phyloP scores from a whole-genome alignment of 768 basidiomycete species.

The Megacollybia marginata region DNA sequence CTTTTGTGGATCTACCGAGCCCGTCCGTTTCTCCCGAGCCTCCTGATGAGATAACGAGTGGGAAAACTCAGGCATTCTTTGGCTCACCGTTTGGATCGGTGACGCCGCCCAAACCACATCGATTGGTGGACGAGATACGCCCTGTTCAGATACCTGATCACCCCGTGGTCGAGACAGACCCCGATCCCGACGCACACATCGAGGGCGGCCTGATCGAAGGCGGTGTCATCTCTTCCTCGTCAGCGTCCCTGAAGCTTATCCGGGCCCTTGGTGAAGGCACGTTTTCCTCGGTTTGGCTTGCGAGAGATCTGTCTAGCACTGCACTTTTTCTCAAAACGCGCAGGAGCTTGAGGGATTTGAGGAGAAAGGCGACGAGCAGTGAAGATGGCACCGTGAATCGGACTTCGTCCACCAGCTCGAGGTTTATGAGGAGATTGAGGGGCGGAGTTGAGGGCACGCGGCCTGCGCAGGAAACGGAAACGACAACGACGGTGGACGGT shows the following conservation, averaged over 20 bases:
- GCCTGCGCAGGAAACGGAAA: constrained; percentile 1
- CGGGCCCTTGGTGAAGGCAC: constrained; percentile 61
- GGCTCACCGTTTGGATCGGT: too few species aligned
- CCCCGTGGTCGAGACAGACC: too few species aligned
- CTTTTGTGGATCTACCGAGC: too few species aligned
- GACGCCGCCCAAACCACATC: too few species aligned
- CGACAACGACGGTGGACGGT: background rate
- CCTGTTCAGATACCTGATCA: too few species aligned
- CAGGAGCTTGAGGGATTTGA: constrained; percentile 33
- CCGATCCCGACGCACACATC: too few species aligned
- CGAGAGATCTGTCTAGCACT: constrained; percentile 41
- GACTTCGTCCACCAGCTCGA: constrained; percentile 3
- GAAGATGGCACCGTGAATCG: background rate
- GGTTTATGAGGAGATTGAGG: constrained; percentile 7
- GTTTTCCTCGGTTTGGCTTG: constrained; percentile 74
- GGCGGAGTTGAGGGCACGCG: constrained; percentile 8
- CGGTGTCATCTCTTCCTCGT: constrained; percentile 2
- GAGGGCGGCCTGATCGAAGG: too few species aligned
- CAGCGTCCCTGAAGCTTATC: constrained; percentile 39
- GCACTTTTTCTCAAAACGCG: constrained; percentile 36
- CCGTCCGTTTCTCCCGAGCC: too few species aligned
- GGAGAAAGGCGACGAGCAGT: constrained; percentile 10
- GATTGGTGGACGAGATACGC: too few species aligned
- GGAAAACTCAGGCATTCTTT: too few species aligned
- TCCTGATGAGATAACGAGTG: too few species aligned